These are phyloP conservation scores for Bombardia bombarda DNA, from an alignment of 495 filamentous ascomycete species.

Conservation along the genomic window DNA sequence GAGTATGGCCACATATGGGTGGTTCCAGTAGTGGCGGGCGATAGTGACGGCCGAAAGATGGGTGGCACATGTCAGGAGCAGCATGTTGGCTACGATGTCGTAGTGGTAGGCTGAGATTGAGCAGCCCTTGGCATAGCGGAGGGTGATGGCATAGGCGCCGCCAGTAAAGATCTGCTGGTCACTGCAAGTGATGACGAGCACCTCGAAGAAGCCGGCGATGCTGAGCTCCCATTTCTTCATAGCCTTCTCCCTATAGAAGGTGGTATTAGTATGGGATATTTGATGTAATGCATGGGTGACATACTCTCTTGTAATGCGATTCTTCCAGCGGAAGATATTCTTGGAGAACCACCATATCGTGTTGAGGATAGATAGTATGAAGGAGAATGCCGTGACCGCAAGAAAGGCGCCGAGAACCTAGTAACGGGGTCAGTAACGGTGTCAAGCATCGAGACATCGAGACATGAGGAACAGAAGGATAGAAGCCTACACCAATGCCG, in stretches of 20 bases:
- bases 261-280: neutral
- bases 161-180: conserved; percentile 35
- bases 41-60: conserved; percentile 29
- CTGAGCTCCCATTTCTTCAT: conserved; percentile 8
- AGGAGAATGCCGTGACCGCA: conserved; percentile 7
- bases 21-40: conserved; percentile 25
- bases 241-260: neutral
- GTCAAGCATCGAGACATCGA: neutral
- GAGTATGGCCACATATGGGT: conserved; percentile 18
- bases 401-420: conserved; percentile 17
- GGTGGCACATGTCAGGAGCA: conserved; percentile 31
- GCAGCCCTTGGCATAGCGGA: conserved; percentile 28
- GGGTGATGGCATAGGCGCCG: conserved; percentile 26
- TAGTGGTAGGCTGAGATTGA: conserved; percentile 35
- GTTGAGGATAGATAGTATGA: conserved; percentile 8
- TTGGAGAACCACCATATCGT: conserved; percentile 16
- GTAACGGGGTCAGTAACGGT: neutral
- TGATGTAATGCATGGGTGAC: too few relatives aligned
- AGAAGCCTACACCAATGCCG: conserved; percentile 17
- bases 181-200: conserved; percentile 26
- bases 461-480: too few relatives aligned
- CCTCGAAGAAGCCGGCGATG: conserved; percentile 23
- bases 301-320: neutral
- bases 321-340: conserved; percentile 10
- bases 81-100: conserved; percentile 29